These are phyloP conservation scores for Claviceps maximensis DNA, from an alignment of 2,329 filamentous ascomycete genomes.

Conservation along the genomic window DNA sequence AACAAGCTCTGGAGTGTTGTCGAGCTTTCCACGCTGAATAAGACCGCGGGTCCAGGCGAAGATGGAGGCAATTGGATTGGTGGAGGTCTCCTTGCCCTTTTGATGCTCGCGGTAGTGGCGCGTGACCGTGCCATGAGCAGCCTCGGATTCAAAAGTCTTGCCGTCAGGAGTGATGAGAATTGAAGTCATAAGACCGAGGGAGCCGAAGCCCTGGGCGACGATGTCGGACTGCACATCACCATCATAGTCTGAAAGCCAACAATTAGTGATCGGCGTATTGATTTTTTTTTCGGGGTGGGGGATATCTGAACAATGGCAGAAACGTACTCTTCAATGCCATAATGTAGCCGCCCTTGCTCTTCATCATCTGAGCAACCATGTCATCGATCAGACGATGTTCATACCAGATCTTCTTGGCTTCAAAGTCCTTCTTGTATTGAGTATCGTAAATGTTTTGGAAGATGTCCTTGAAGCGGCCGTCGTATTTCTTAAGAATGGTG, in stretches of 20 bases:
- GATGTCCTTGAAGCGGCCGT: constrained; percentile 97
- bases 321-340: constrained; percentile 93
- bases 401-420: constrained; percentile 92
- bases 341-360: constrained; percentile 90
- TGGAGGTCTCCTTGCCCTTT: constrained; percentile 93
- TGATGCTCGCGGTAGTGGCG: constrained; percentile 98
- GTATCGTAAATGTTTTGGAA: constrained; percentile 94
- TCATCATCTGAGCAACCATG: constrained; percentile 99
- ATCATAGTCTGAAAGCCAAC: constrained; percentile 65
- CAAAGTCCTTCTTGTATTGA: constrained; percentile 77
- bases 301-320: neutral
- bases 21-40: constrained; percentile 82
- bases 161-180: constrained; percentile 94
- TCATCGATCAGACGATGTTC: constrained; percentile 98
- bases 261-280: neutral
- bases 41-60: constrained; percentile 98
- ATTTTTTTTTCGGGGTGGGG: no score
- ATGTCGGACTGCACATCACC: constrained; percentile 98
- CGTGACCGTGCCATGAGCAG: constrained; percentile 94
- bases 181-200: constrained; percentile 95
- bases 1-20: constrained; percentile 82
- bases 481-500: constrained; percentile 98
- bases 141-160: constrained; percentile 94
- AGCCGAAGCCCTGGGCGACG: constrained; percentile 95
- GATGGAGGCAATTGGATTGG: constrained; percentile 97